Evolutionary conservation across 352 stramenopile species (phyloP).

Genomic region (Globisporangium okanoganense): DNA sequence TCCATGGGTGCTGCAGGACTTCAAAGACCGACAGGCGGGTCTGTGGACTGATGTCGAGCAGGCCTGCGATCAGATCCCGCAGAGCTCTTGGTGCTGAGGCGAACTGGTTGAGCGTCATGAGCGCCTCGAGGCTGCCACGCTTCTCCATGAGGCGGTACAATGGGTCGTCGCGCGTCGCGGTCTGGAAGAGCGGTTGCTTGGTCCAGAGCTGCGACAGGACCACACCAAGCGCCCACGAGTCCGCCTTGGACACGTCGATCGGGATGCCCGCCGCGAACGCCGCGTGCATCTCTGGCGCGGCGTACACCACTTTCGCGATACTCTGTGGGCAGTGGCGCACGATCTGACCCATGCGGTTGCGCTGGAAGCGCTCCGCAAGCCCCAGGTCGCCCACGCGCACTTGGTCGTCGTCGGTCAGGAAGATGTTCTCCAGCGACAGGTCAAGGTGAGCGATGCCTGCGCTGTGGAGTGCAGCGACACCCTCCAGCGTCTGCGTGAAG

Average conservation of each 20-base stretch:
- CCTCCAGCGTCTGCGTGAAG: constrained; percentile 76
- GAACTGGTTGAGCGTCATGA: constrained; percentile 27
- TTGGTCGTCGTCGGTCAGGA: constrained; percentile 82
- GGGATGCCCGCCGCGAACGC: constrained; percentile 10
- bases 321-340: constrained; percentile 10
- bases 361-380: constrained; percentile 50
- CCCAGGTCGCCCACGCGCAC: constrained; percentile 90
- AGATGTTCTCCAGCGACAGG: constrained; percentile 94
- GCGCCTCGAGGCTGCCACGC: constrained; percentile 18
- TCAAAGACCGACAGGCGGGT: constrained; percentile 43
- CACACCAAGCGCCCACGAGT: constrained; percentile 71
- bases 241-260: constrained; percentile 49
- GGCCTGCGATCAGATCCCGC: constrained; percentile 36
- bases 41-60: constrained; percentile 46
- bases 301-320: constrained; percentile 63
- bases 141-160: constrained; percentile 44
- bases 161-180: constrained; percentile 35
- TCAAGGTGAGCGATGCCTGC: constrained; percentile 90
- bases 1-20: constrained; percentile 56
- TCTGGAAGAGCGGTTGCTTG: constrained; percentile 52
- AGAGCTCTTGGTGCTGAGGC: constrained; percentile 23
- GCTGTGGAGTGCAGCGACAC: constrained; percentile 83
- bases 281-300: constrained; percentile 55
- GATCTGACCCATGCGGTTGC: constrained; percentile 24
- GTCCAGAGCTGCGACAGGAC: constrained; percentile 66